Conservation (phyloP, 306 rosid genomes). For the Parietaria judaica region DNA sequence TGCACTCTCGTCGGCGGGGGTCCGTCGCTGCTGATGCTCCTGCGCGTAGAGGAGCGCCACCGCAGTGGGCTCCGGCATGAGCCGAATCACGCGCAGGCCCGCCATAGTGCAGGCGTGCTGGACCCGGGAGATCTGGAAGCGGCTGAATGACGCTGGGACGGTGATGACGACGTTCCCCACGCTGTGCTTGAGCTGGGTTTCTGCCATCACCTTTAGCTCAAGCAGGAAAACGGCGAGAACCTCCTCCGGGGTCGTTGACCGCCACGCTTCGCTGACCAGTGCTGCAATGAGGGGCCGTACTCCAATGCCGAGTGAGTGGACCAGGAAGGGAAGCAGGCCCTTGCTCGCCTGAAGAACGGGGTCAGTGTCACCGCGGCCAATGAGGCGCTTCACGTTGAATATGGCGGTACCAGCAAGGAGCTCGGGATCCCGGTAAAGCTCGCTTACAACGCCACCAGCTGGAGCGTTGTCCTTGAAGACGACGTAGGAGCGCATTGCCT, state of each 20-base stretch:
- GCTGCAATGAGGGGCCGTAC: conserved; percentile 76
- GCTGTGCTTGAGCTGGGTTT: conserved; percentile 46
- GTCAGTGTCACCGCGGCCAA: conserved; percentile 84
- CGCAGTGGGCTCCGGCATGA: conserved; percentile 95
- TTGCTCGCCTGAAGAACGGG: conserved; percentile 65
- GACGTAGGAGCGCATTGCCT: conserved; percentile 69
- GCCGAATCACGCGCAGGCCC: conserved; percentile 63
- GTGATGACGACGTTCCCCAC: conserved; percentile 70
- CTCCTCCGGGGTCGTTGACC: conserved; percentile 82
- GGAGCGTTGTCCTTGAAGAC: conserved; percentile 57
- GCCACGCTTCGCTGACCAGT: conserved; percentile 67
- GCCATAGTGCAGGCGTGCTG: conserved; percentile 90
- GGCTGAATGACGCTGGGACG: conserved; percentile 72
- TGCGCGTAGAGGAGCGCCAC: conserved; percentile 67
- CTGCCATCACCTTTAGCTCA: conserved; percentile 57
- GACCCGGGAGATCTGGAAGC: conserved; percentile 70
- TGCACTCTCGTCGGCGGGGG: conserved; percentile 51
- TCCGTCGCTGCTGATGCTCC: conserved; percentile 42
- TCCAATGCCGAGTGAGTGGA: conserved; percentile 76
- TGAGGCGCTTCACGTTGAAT: conserved; percentile 84
- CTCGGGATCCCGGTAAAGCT: conserved; percentile 44
- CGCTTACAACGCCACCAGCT: conserved; percentile 53
- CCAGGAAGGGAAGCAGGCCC: conserved; percentile 81
- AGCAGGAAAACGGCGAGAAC: conserved; percentile 60
- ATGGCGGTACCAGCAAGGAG: conserved; percentile 66